Evolutionary conservation across 768 basidiomycete genomes (phyloP).

Genomic region (Fibroporia radiculosa): DNA sequence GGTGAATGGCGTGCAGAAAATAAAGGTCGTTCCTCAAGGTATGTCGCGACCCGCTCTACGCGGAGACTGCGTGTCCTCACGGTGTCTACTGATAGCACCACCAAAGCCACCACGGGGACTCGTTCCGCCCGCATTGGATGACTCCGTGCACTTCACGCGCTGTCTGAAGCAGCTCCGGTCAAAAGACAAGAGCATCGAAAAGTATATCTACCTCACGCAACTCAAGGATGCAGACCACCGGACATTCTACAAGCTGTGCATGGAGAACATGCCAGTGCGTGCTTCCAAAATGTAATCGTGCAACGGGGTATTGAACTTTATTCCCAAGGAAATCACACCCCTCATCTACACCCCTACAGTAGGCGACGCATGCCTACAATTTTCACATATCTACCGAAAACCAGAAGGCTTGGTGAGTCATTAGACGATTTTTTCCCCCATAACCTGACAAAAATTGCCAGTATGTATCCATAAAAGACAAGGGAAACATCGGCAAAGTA

Average conservation of each 20-base stretch:
- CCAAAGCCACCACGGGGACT: slow-evolving; percentile 34
- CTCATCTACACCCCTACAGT: slow-evolving; percentile 92
- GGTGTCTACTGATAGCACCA: slow-evolving; percentile 13
- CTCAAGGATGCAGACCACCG: slow-evolving; percentile 65
- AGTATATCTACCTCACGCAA: slow-evolving; percentile 77
- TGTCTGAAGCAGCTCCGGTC: slow-evolving; percentile 66
- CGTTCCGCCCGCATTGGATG: slow-evolving; percentile 51
- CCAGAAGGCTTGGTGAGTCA: slow-evolving; percentile 69
- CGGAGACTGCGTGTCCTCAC: slow-evolving; percentile 5
- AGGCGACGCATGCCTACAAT: slow-evolving; percentile 84
- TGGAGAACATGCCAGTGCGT: slow-evolving; percentile 51
- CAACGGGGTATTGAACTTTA: not conserved
- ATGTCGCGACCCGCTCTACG: not conserved
- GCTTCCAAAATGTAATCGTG: not conserved
- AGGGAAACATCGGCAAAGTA: slow-evolving; percentile 67
- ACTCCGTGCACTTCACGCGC: slow-evolving; percentile 45
- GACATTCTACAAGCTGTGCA: slow-evolving; percentile 74
- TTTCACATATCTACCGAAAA: slow-evolving; percentile 67
- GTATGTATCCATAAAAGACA: slow-evolving; percentile 79
- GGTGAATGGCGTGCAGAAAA: slow-evolving; percentile 61
- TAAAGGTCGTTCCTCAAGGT: slow-evolving; percentile 56
- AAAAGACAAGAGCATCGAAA: slow-evolving; percentile 68
- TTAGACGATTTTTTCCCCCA: not conserved
- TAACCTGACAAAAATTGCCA: slow-evolving; percentile 19
- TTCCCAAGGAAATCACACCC: slow-evolving; percentile 51